Conservation (phyloP, 805 yeast genomes). For the Pichia gijzeniarum region DNA sequence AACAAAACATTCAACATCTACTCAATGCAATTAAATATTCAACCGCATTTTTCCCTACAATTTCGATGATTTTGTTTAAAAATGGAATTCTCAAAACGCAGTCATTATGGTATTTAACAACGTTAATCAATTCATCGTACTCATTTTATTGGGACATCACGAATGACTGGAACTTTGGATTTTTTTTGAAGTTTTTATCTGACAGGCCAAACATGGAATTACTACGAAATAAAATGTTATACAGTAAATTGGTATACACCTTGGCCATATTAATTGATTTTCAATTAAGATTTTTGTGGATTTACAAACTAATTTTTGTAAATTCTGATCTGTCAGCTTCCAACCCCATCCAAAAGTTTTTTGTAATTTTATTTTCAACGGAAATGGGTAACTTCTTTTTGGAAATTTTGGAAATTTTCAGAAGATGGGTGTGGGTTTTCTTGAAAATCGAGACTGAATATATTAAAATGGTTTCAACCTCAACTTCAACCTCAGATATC, state of each 20-base stretch:
- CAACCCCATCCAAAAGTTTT: slow-evolving; percentile 14
- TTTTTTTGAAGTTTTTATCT: slow-evolving; percentile 35
- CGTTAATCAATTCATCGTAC: slow-evolving; percentile 62
- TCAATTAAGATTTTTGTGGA: slow-evolving; percentile 69
- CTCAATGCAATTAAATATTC: slow-evolving; percentile 72
- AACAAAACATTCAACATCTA: slow-evolving; percentile 46
- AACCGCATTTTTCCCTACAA: slow-evolving; percentile 50
- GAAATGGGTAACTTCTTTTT: slow-evolving; percentile 60
- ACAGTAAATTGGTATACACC: slow-evolving; percentile 40
- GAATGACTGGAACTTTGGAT: slow-evolving; percentile 78
- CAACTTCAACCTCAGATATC: slow-evolving; percentile 10
- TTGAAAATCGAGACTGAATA: slow-evolving; percentile 79
- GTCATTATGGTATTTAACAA: slow-evolving; percentile 38
- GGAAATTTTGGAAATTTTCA: slow-evolving; percentile 66
- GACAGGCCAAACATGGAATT: slow-evolving; percentile 15
- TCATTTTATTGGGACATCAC: slow-evolving; percentile 85
- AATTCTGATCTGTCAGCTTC: not conserved
- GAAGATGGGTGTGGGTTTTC: slow-evolving; percentile 89
- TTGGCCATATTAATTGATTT: slow-evolving; percentile 56
- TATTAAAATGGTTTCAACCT: slow-evolving; percentile 21
- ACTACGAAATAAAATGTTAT: slow-evolving; percentile 29
- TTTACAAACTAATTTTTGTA: slow-evolving; percentile 37
- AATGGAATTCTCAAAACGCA: slow-evolving; percentile 24
- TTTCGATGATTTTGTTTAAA: slow-evolving; percentile 30
- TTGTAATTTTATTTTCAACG: slow-evolving; percentile 30